These are phyloP conservation scores for Austroboletus novae-zelandiae DNA, from an alignment of 1,284 basidiomycete species.

Conservation along the genomic window DNA sequence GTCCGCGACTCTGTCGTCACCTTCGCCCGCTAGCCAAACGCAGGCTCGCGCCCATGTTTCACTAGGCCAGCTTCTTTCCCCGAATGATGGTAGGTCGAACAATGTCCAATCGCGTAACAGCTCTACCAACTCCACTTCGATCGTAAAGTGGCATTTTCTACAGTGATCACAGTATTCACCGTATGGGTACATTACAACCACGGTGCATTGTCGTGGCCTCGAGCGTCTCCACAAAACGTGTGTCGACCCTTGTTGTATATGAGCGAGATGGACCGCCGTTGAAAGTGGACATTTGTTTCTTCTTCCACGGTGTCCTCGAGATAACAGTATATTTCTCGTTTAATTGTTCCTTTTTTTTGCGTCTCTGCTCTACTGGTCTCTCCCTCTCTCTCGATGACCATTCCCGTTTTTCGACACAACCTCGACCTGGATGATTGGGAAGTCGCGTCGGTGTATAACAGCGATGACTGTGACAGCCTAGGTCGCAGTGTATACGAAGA, in stretches of 20 bases:
- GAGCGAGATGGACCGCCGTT: constrained; percentile 8
- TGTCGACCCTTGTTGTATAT: constrained; percentile 29
- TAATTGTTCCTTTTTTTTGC: neutral
- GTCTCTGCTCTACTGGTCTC: neutral
- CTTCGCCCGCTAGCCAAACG: neutral
- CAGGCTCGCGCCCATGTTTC: neutral
- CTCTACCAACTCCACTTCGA: constrained; percentile 11
- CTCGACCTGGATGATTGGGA: constrained; percentile 25
- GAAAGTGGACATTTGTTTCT: neutral
- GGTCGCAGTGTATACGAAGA: constrained; percentile 21
- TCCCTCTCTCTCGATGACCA: constrained; percentile 13
- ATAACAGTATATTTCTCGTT: constrained; percentile 4
- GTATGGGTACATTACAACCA: constrained; percentile 16
- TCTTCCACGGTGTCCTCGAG: constrained; percentile 3
- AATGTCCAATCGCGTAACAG: neutral
- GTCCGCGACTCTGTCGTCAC: neutral
- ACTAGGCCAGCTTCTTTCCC: neutral
- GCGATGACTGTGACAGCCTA: constrained; percentile 28
- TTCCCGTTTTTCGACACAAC: constrained; percentile 29
- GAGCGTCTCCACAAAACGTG: constrained; percentile 27
- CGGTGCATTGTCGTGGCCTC: constrained; percentile 21
- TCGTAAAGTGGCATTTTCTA: constrained; percentile 8
- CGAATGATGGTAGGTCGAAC: neutral
- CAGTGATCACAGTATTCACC: constrained; percentile 9
- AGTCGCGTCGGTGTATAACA: constrained; percentile 28